Evolutionary conservation across 2,329 filamentous ascomycete genomes (phyloP).

Genomic region (Cercospora beticola): DNA sequence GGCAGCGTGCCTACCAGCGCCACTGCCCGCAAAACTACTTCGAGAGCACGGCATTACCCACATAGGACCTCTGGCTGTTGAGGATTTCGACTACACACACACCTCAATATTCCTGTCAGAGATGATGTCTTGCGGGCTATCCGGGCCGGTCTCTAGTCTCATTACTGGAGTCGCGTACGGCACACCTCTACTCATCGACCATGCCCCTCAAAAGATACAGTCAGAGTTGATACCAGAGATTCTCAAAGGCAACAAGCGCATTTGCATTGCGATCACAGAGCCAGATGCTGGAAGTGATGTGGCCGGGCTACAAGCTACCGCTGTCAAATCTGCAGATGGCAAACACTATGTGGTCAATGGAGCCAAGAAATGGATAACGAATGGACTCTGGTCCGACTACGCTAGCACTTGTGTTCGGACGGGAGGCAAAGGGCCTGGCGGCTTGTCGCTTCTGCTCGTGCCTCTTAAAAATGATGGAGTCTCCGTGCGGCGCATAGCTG

Average conservation of each 20-base stretch:
- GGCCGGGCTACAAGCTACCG: slow-evolving; percentile 68
- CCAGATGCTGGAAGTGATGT: slow-evolving; percentile 71
- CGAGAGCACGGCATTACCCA: slow-evolving; percentile 63
- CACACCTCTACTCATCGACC: slow-evolving; percentile 68
- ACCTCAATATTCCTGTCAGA: slow-evolving; percentile 68
- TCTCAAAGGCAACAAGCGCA: slow-evolving; percentile 63
- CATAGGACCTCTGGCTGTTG: slow-evolving; percentile 65
- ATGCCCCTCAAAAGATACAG: slow-evolving; percentile 60
- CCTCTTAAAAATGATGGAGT: slow-evolving; percentile 57
- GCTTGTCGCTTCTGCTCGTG: slow-evolving; percentile 25
- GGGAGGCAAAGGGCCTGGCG: slow-evolving; percentile 50
- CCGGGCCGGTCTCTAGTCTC: slow-evolving; percentile 61
- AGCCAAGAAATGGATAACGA: slow-evolving; percentile 76
- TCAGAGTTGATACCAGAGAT: slow-evolving; percentile 66
- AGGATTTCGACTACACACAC: slow-evolving; percentile 72
- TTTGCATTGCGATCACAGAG: slow-evolving; percentile 76
- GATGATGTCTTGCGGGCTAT: slow-evolving; percentile 63
- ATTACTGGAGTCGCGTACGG: slow-evolving; percentile 71
- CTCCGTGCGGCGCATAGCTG: slow-evolving; percentile 63
- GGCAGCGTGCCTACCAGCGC: slow-evolving; percentile 66
- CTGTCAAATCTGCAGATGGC: slow-evolving; percentile 60
- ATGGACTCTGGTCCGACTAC: slow-evolving; percentile 68
- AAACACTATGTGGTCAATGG: slow-evolving; percentile 70
- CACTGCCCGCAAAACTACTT: slow-evolving; percentile 66
- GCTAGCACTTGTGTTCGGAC: slow-evolving; percentile 63